phyloP scores from a whole-genome alignment of 148 eudicot genomes.

The Fagopyrum tataricum region DNA sequence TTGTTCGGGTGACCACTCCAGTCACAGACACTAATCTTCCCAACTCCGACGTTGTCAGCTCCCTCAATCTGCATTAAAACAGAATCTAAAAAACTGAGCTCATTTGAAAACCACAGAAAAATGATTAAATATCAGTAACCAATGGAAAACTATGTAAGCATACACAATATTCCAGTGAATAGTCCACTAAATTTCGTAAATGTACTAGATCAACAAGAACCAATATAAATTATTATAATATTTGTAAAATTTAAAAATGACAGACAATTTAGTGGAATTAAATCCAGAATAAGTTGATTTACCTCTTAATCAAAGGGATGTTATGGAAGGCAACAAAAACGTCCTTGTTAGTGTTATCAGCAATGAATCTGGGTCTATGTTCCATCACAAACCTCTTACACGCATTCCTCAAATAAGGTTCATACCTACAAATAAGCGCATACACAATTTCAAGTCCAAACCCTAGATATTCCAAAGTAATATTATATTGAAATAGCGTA shows the following conservation, averaged over 20 bases:
- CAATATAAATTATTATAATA: not conserved
- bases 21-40: slow-evolving; percentile 83
- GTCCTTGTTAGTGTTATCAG: slow-evolving; percentile 83
- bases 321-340: slow-evolving; percentile 78
- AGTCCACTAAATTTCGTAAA: not conserved
- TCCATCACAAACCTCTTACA: slow-evolving; percentile 89
- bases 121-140: not conserved
- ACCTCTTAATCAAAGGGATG: slow-evolving; percentile 82
- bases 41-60: slow-evolving; percentile 65
- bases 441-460: slow-evolving; percentile 1
- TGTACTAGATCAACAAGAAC: not conserved
- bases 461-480: not conserved
- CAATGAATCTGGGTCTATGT: slow-evolving; percentile 53
- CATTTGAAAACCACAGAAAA: not conserved
- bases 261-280: not conserved
- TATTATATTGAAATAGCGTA: not conserved
- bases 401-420: slow-evolving; percentile 72
- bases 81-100: not conserved
- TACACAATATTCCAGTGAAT: not conserved
- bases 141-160: not conserved
- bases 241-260: not conserved
- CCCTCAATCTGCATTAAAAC: slow-evolving; percentile 55
- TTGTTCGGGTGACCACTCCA: slow-evolving; percentile 94
- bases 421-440: slow-evolving; percentile 39
- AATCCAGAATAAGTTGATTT: not conserved